Conservation (phyloP, 371 early-diverging fungal genomes). For the Lichtheimia corymbifera region DNA sequence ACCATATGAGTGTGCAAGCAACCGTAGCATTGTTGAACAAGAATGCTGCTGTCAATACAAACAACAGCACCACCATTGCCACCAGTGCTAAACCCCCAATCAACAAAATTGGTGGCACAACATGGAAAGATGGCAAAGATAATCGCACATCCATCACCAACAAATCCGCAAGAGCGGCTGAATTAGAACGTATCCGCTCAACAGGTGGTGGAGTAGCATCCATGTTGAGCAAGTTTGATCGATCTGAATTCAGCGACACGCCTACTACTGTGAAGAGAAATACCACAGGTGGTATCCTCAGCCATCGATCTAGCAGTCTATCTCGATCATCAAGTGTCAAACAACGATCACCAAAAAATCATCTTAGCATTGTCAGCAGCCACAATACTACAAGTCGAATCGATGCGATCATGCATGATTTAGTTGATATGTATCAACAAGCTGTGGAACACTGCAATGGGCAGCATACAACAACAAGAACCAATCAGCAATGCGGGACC, state of each 20-base stretch:
- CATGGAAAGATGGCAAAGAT: not conserved
- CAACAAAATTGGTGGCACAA: not conserved
- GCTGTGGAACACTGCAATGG: not conserved
- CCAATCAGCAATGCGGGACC: not conserved
- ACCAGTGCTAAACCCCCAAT: not conserved
- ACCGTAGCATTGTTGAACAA: conserved; percentile 39
- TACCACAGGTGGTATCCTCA: too few species aligned
- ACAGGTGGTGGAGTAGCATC: conserved; percentile 22
- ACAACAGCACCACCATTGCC: conserved; percentile 2
- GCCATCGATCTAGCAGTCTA: not conserved
- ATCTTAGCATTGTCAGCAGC: not conserved
- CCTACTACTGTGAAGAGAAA: not conserved
- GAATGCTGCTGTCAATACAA: conserved; percentile 8
- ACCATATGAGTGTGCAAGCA: conserved; percentile 42
- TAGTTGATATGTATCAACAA: not conserved
- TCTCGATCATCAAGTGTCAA: not conserved
- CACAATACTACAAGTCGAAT: not conserved
- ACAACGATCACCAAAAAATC: not conserved
- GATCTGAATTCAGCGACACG: not conserved
- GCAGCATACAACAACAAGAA: not conserved
- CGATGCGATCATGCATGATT: not conserved
- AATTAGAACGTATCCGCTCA: not conserved
- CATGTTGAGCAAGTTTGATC: conserved; percentile 27
- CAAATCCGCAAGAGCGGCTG: not conserved
- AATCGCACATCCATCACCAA: not conserved